Base-by-base conservation (phyloP, 2,329 filamentous ascomycete species). In the Clathrospora elynae region DNA sequence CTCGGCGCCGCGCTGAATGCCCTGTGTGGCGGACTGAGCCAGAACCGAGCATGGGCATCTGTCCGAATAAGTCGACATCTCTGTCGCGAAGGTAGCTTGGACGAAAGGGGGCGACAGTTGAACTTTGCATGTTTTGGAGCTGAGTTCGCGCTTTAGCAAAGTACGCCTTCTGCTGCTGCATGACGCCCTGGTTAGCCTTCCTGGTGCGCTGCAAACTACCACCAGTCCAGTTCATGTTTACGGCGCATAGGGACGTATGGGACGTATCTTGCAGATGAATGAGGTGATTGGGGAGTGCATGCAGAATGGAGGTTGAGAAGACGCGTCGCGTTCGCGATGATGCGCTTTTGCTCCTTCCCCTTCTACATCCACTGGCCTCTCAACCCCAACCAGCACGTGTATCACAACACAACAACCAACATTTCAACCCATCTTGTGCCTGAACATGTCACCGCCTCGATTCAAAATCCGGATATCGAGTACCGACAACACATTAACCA, bases 191-290 rank as follows among this genome's bases (percentile, higher is more conserved):
- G 43, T 64, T 63, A 19, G 64, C 66, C 33, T 66, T 67, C 36
- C 63, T 70, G 18, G 60, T 67, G 35, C 70, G 65, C 46, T 70
- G 71, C 20, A 73, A 53, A 18, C 66, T 68, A 4, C 75, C 75
- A 18, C 75, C 75, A 0, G 73, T 77, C 75, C 75, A 78, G 41
- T 77, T 76, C 75, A 78, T 78, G 10, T 26, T 31, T 23, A 24
- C 2, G 10, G 16, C 9, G 11, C 4, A 20, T 13, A 4, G 23
- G 11, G 14, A 3, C 3, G 11, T 17, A 13, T 32, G 18, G 3
- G 6, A 4, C 8, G 4, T 29, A 14, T 28, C 13, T 14, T 38
- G 12, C 12, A n/a, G 14, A 12, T 30, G 37, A 17, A 13, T 7
- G 8, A 23, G 16, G 20, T 14, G n/a, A 23, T 22, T 10, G 24